phyloP scores from a whole-genome alignment of 805 yeast species.

The Ogataea nakhonphanomensis region DNA sequence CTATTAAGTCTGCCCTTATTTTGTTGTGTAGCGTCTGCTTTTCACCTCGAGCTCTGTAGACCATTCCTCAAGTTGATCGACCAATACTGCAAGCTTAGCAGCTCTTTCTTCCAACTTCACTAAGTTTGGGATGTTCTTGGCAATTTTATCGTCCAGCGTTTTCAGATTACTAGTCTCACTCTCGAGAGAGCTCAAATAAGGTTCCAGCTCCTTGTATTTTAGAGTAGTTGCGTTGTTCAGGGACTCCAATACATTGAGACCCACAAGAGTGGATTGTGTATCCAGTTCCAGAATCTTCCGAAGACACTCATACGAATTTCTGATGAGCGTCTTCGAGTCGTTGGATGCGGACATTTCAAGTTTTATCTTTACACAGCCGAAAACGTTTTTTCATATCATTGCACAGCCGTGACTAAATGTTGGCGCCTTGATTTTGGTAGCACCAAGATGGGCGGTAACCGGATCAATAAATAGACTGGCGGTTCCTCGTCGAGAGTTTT shows the following conservation, averaged over 20 bases:
- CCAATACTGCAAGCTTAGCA: conserved; percentile 41
- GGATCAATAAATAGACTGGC: not conserved
- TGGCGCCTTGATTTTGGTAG: not conserved
- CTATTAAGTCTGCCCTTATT: not conserved
- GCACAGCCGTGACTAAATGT: not conserved
- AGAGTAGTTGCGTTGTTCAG: conserved; percentile 57
- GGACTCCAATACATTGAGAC: conserved; percentile 49
- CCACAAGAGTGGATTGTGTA: conserved; percentile 33
- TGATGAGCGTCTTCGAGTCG: conserved; percentile 26
- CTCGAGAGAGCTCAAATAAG: conserved; percentile 31
- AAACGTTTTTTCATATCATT: too few species aligned
- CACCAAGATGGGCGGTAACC: conserved; percentile 1
- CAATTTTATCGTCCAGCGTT: conserved; percentile 7
- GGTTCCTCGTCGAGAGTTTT: not conserved
- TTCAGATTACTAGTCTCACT: conserved; percentile 15
- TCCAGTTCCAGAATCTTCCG: conserved; percentile 34
- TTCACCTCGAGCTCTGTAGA: conserved; percentile 52
- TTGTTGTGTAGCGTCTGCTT: conserved; percentile 15
- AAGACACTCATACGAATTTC: conserved; percentile 31
- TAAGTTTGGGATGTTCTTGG: conserved; percentile 17
- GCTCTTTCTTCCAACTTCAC: conserved; percentile 34
- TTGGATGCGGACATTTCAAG: conserved; percentile 9
- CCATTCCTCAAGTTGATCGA: conserved; percentile 61
- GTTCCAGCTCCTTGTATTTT: conserved; percentile 46
- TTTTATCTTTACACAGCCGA: conserved; percentile 1